Base-by-base conservation (phyloP, 2,329 filamentous ascomycete species). In the Aspergillus sp. region DNA sequence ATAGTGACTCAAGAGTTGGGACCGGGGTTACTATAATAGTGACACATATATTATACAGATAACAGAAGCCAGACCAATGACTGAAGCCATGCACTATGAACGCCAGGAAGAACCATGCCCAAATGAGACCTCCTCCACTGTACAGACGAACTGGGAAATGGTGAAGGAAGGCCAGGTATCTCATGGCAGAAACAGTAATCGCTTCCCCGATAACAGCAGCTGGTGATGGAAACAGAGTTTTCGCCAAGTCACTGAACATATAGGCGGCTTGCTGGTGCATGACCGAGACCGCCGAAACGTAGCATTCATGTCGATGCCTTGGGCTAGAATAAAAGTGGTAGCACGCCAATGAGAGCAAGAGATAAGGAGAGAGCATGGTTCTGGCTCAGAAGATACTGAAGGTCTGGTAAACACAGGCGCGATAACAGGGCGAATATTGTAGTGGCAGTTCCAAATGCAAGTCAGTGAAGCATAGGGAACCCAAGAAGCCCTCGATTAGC, bases 81-180 rank as follows among this genome's bases (percentile, higher is more conserved):
- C 57, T 11, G 15, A 50, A 27, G 23, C n/a, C 23, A 17, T 17
- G 44, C 8, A 39, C 27, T 19, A 10, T 10, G 5, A 32, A 53
- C 48, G 15, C 52, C 54, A 19, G 58, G 30, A 36, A 59, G 63
- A 3, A 15, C 51, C 39, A 55, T 32, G 59, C 36, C 55, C 47
- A 41, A 59, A 59, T 58, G 47, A 55, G 39, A 13, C 23, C 58
- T 36, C 44, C 39, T 51, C 54, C 58, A 58, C 61, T 41, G 58
- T 58, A 47, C 48, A 63, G 27, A 47, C 19, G n/a, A 60, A 48
- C 48, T 54, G 49, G 47, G 41, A 41, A 25, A 61, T 53, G 13
- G 39, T 51, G 36, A 61, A 39, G 58, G 54, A 56, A 32, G 58
- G 58, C 56, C 56, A 8, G 8, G 15, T 10, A 49, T 30, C 0